Conservation (phyloP, 495 filamentous ascomycete species). For the Neurospora hispaniola region DNA sequence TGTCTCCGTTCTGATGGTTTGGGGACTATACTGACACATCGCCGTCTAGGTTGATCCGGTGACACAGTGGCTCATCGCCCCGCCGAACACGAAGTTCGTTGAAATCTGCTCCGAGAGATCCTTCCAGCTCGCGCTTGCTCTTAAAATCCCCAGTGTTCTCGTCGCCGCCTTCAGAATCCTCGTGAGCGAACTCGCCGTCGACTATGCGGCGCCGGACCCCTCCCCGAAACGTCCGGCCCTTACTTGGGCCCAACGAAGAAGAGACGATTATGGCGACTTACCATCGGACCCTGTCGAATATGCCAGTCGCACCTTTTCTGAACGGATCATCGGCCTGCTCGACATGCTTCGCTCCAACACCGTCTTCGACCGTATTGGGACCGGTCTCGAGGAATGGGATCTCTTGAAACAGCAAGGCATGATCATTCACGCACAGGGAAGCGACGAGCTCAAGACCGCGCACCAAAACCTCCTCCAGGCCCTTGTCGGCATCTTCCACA, state of each 20-base stretch:
- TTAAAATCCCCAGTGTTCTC: constrained; percentile 25
- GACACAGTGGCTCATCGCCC: constrained; percentile 32
- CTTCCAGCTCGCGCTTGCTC: constrained; percentile 29
- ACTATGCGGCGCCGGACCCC: constrained; percentile 46
- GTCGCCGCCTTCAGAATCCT: constrained; percentile 32
- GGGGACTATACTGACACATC: neutral
- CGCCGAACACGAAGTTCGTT: constrained; percentile 33
- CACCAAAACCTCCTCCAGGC: constrained; percentile 10
- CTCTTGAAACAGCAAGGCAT: neutral
- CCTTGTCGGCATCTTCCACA: constrained; percentile 6
- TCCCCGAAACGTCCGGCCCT: neutral
- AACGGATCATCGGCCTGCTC: constrained; percentile 13
- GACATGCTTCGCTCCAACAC: constrained; percentile 9
- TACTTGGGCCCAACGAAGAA: constrained; percentile 15
- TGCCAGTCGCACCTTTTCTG: constrained; percentile 14
- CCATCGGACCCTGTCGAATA: constrained; percentile 23
- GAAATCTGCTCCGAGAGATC: constrained; percentile 36
- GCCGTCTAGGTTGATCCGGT: constrained; percentile 15
- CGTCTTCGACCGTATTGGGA: constrained; percentile 7
- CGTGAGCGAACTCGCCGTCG: constrained; percentile 43
- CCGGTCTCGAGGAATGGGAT: constrained; percentile 10
- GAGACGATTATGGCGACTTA: constrained; percentile 24
- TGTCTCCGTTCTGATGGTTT: neutral
- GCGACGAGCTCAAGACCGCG: constrained; percentile 35
- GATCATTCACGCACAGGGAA: neutral